Evolutionary conservation across 192 early-diverging fungal species (phyloP), one percentile per base, ranked within the genome.

Genomic region (Backusella tuberculispora): DNA sequence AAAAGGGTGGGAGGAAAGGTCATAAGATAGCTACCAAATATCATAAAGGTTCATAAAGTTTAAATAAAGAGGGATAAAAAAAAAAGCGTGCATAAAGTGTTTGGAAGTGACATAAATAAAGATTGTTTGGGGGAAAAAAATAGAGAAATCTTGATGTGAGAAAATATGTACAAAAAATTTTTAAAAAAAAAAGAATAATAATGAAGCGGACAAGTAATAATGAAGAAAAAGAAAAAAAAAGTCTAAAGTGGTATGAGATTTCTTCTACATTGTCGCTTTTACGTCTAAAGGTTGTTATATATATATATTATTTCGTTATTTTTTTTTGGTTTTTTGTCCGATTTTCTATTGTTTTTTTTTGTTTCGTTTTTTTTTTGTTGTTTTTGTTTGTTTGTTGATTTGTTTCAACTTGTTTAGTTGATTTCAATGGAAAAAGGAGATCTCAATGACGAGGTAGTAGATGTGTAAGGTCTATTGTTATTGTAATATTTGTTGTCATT

Each of bases 381-480:
- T 29, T 70, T 70, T 60, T 46, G 66, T 53, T 75, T 47, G 45
- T 53, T 40, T 24, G 66, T 53, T 75, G 45, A 37, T 53, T 21
- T 42, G 69, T 38, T 21, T 29, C 50, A 47, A 64, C 43, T 41
- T 19, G 19, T 10, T 68, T 41, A 72, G 45, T 60, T 77, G 76
- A 53, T 77, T 46, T 73, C 63, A 46, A 47, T 73, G 43, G 76
- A 45, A 43, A 17, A 74, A 42, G 71, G 40, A 43, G 76, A 66
- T 45, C 72, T 41, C n/a, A 67, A 74, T 15, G 76, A 69, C 5
- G 76, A 45, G 3, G 75, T 76, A 44, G 72, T 74, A 12, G 71
- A 68, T 19, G 80, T 70, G 63, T 73, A 69, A 15, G 78, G 66
- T 21, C 76, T 76, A 6, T 74, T 75, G n/a, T 69, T 76, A 6